phyloP scores from a whole-genome alignment of 2,329 filamentous ascomycete genomes.

The Aspergillus novofumigatus region DNA sequence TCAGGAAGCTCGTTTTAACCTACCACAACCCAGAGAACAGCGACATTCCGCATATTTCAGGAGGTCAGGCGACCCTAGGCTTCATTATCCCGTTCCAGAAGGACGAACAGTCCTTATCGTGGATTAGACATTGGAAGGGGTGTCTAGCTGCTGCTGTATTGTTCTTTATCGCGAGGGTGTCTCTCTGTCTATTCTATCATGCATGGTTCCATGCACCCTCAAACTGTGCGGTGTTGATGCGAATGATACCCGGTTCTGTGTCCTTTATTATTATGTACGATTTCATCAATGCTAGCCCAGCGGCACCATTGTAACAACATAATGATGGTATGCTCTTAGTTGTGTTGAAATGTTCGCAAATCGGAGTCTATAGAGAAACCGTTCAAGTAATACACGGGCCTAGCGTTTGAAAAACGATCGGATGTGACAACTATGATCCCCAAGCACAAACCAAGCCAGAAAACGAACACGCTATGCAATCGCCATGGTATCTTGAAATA shows the following conservation, averaged over 20 bases:
- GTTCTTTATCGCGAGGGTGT: not conserved
- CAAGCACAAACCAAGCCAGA: not conserved
- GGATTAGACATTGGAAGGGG: slow-evolving; percentile 17
- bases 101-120: slow-evolving; percentile 24
- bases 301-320: not conserved
- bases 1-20: slow-evolving; percentile 16
- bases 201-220: not conserved
- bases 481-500: not conserved
- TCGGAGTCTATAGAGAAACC: no score
- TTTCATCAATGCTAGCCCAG: slow-evolving; percentile 1
- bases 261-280: slow-evolving; percentile 9
- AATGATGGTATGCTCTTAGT: no score
- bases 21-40: slow-evolving; percentile 17
- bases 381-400: no score
- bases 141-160: not conserved
- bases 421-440: not conserved
- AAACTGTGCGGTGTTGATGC: not conserved
- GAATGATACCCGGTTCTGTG: slow-evolving; percentile 22
- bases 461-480: not conserved
- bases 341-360: no score
- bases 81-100: slow-evolving; percentile 16
- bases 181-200: not conserved
- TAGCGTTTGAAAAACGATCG: no score
- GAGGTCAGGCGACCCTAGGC: slow-evolving; percentile 17
- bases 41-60: slow-evolving; percentile 21